These are phyloP conservation scores for Taphrina wiesneri DNA, from an alignment of 1,139 yeast species.

Conservation along the genomic window DNA sequence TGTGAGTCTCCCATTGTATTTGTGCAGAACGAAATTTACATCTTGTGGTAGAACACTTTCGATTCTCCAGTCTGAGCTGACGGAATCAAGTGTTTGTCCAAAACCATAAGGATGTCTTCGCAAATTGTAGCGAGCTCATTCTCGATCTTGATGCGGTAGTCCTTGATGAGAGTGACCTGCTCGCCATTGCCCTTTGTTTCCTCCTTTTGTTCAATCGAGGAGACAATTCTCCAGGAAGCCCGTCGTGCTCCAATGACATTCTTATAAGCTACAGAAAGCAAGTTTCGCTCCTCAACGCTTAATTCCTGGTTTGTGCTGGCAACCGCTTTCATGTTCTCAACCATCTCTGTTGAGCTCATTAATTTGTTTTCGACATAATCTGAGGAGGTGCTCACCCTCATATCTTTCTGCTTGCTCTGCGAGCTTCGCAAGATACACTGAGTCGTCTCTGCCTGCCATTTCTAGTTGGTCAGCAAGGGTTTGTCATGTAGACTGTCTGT, in stretches of 20 bases:
- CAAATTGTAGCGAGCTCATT: constrained; percentile 89
- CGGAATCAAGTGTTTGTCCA: constrained; percentile 86
- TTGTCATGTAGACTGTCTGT: not conserved
- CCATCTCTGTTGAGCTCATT: constrained; percentile 48
- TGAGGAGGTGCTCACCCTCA: constrained; percentile 68
- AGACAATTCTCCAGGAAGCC: constrained; percentile 98
- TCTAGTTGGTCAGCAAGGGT: not conserved
- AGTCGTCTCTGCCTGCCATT: constrained; percentile 61
- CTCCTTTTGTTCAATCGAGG: constrained; percentile 96
- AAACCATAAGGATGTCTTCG: constrained; percentile 85
- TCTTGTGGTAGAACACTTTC: constrained; percentile 96
- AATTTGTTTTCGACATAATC: not conserved
- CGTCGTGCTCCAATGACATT: constrained; percentile 99
- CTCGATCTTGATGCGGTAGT: constrained; percentile 93
- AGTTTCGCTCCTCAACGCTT: constrained; percentile 95
- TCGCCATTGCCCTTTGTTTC: constrained; percentile 90
- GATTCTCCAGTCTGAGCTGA: constrained; percentile 96
- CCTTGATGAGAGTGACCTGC: constrained; percentile 87
- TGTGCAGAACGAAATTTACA: constrained; percentile 48
- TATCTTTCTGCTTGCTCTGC: constrained; percentile 99
- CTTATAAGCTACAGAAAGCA: constrained; percentile 91
- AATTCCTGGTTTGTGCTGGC: constrained; percentile 95
- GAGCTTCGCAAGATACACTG: constrained; percentile 96
- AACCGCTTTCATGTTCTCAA: constrained; percentile 96
- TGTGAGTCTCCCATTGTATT: not conserved